A percentile compares a stretch with the other conserved stretches of the same genome.
Evolutionary conservation across 2,329 filamentous ascomycete genomes (phyloP).

Genomic region (Cryphonectria japonica): DNA sequence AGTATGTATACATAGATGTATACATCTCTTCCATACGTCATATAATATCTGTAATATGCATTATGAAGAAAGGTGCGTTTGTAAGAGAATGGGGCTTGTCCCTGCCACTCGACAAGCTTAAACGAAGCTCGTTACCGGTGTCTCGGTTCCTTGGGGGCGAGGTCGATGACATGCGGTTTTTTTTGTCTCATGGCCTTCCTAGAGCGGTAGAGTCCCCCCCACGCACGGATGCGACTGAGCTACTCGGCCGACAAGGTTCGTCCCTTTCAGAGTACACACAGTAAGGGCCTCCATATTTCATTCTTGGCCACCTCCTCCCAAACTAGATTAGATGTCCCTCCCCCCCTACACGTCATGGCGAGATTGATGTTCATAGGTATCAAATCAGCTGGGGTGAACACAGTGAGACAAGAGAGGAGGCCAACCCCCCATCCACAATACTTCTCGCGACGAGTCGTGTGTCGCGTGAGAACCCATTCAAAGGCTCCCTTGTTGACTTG

Average conservation of each 20-base stretch:
- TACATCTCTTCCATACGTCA: too few species aligned
- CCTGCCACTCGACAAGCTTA: constrained; percentile 19
- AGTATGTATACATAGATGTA: too few species aligned
- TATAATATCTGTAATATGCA: too few species aligned
- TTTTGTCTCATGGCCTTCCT: constrained; percentile 20
- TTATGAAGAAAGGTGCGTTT: neutral
- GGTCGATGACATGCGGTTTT: neutral
- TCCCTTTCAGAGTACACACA: neutral
- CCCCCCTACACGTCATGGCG: neutral
- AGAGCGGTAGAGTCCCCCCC: constrained; percentile 4
- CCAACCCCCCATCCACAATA: neutral
- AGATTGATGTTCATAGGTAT: neutral
- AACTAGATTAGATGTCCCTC: too few species aligned
- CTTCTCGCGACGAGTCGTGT: neutral
- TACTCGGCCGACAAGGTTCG: constrained; percentile 12
- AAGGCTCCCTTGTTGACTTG: too few species aligned
- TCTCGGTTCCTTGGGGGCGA: constrained; percentile 16
- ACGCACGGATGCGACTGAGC: neutral
- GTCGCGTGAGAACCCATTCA: neutral
- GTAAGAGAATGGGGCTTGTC: neutral
- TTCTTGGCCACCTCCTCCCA: too few species aligned
- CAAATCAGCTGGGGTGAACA: neutral
- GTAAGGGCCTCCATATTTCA: too few species aligned
- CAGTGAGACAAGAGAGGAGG: neutral
- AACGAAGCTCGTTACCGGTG: constrained; percentile 14